Conservation (phyloP, 1,139 yeast species). For the Sugiyamaella grinbergsii region DNA sequence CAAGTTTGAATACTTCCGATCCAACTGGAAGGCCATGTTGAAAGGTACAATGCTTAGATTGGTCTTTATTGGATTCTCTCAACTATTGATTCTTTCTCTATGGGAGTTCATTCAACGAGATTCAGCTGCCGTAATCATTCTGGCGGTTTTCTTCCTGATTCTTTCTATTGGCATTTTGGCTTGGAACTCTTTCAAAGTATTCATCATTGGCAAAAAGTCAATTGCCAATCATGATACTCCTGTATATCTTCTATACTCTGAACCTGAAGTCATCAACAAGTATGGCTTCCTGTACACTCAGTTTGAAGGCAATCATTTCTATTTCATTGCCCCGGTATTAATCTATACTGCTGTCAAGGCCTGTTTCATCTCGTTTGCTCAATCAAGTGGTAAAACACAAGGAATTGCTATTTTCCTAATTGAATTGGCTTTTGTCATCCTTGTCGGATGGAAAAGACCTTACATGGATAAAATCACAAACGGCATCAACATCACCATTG, state of each 20-base stretch:
- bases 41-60: slow-evolving; percentile 88
- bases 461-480: slow-evolving; percentile 94
- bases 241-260: slow-evolving; percentile 86
- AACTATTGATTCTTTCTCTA: slow-evolving; percentile 71
- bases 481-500: slow-evolving; percentile 81
- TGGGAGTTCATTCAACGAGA: slow-evolving; percentile 90
- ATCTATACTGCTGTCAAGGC: slow-evolving; percentile 72
- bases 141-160: slow-evolving; percentile 71
- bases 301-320: slow-evolving; percentile 80
- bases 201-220: slow-evolving; percentile 70
- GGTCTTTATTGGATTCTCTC: slow-evolving; percentile 59
- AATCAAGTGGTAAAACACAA: slow-evolving; percentile 74
- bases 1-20: slow-evolving; percentile 60
- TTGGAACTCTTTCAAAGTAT: slow-evolving; percentile 74
- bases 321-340: slow-evolving; percentile 69
- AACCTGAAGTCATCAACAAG: slow-evolving; percentile 72
- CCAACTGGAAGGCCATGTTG: slow-evolving; percentile 73
- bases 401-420: slow-evolving; percentile 75
- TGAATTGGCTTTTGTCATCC: slow-evolving; percentile 68
- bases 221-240: slow-evolving; percentile 76
- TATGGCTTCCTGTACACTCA: slow-evolving; percentile 92
- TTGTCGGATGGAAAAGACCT: slow-evolving; percentile 73
- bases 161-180: slow-evolving; percentile 59
- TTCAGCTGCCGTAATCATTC: slow-evolving; percentile 80
- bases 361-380: slow-evolving; percentile 82